Percentiles rank a stretch among this genome's conserved stretches.
Conservation (phyloP, 805 yeast genomes). For the Hanseniaspora pseudoguilliermondii region DNA sequence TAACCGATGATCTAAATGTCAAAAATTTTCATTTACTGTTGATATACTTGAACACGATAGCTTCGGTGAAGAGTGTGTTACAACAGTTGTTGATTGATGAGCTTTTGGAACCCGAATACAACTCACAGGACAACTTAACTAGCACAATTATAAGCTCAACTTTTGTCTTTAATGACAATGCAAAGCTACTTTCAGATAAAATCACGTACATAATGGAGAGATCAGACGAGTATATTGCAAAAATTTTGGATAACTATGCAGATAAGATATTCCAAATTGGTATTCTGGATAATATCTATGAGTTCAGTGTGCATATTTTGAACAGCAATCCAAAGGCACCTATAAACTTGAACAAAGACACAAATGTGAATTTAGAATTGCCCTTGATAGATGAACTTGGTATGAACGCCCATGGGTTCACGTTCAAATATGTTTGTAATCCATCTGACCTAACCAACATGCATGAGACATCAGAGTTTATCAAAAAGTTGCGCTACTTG, state of each 20-base stretch:
- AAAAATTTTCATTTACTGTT: constrained; percentile 23
- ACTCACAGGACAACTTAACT: neutral
- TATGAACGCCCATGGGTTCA: neutral
- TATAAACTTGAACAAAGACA: neutral
- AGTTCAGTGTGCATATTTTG: constrained; percentile 1
- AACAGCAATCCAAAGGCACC: neutral
- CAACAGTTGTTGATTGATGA: constrained; percentile 34
- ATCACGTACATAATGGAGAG: constrained; percentile 20
- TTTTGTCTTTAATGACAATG: constrained; percentile 31
- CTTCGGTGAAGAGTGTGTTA: constrained; percentile 48
- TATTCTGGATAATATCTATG: constrained; percentile 12
- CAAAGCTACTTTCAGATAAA: constrained; percentile 21
- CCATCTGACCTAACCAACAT: constrained; percentile 29
- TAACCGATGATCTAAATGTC: constrained; percentile 6
- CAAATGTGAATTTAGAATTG: neutral
- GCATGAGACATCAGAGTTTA: constrained; percentile 36
- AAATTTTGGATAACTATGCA: constrained; percentile 29
- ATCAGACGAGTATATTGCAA: constrained; percentile 22
- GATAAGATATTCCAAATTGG: constrained; percentile 32
- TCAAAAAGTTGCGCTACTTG: constrained; percentile 49
- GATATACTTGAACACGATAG: constrained; percentile 59
- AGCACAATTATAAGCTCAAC: constrained; percentile 24
- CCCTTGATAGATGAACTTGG: neutral
- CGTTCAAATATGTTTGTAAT: constrained; percentile 21
- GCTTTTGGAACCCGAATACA: constrained; percentile 18